Evolutionary conservation across 176 grass and related monocot species (phyloP).

Genomic region (Carex littledalei): DNA sequence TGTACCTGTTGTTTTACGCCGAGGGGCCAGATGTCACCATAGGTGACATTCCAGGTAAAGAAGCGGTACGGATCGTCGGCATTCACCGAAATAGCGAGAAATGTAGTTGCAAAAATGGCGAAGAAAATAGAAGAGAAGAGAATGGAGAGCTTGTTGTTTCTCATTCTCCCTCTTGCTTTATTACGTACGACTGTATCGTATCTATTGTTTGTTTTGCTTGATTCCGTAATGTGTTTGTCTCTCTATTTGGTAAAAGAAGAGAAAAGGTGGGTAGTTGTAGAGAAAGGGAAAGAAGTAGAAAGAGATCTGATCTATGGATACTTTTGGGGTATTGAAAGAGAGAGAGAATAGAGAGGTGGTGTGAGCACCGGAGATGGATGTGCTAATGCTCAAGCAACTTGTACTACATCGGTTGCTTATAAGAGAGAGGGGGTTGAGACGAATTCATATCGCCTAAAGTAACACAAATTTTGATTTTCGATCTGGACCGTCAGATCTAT

Average conservation of each 20-base stretch:
- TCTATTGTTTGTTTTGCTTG: neutral
- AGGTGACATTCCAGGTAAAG: conserved; percentile 82
- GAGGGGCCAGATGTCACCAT: conserved; percentile 74
- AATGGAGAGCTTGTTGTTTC: neutral
- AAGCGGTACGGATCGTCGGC: conserved; percentile 86
- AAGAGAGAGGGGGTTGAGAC: neutral
- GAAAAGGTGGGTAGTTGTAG: neutral
- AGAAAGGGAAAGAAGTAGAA: conserved; percentile 24
- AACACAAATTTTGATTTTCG: too few relatives aligned
- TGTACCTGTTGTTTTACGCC: conserved; percentile 81
- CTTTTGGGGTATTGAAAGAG: neutral
- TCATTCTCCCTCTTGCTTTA: neutral
- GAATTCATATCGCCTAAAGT: too few relatives aligned
- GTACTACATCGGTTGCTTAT: neutral
- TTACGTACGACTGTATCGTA: neutral
- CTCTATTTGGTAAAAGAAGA: conserved; percentile 1
- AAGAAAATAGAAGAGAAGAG: neutral
- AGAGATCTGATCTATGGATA: conserved; percentile 29
- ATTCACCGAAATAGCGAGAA: conserved; percentile 23
- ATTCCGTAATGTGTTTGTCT: neutral
- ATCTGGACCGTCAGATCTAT: too few relatives aligned
- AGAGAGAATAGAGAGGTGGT: neutral
- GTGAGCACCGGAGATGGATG: neutral
- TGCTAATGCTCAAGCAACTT: neutral
- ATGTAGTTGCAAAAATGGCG: neutral